Base-by-base conservation (phyloP, 805 yeast species). In the Komagataella kurtzmanii region DNA sequence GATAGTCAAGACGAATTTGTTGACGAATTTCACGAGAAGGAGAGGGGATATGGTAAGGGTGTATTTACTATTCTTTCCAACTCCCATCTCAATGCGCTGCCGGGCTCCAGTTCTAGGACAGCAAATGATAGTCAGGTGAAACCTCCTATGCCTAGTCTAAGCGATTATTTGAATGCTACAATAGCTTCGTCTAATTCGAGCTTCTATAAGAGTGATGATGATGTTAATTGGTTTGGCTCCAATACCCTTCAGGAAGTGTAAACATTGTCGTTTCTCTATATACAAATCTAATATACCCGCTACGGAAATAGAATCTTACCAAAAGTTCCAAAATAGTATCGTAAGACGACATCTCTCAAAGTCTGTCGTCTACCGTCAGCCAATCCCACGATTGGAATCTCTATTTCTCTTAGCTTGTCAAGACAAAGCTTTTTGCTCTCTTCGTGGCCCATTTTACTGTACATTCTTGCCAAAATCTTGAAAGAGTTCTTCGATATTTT, bases 401-500 rank as follows among this genome's bases (percentile, higher is more conserved):
- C 66, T 17, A 65, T 61, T 18, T 59, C 57, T 7, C 59, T 50
- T 1, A 64, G 56, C 46, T 64, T 62, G 8, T 49, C 24, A 1
- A 53, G 17, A 53, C 70, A 68, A 24, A 65, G 51, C 7, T 49
- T 46, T 2, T 62, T 53, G 2, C 59, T 60, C 36, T 65, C 65
- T 1, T 51, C 44, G 51, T 67, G 69, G 0, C 66, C 67, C 6
- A 57, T 24, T 51, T 58, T 50, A 8, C 50, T 44, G 50, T 64
- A 70, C 73, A 70, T 69, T 47, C 53, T 56, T 4, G 64, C 54
- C 46, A 73, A 57, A 50, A 71, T 72, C 12, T 55, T 51, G 51
- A 72, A 63, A 4, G 72, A 63, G 47, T 67, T 63, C 49, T 64
- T 69, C 1, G 72, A 60, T 17, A 74, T 65, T 46, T 65, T 60